Base-by-base conservation (phyloP, 208 protist species). In the Leishmania major region DNA sequence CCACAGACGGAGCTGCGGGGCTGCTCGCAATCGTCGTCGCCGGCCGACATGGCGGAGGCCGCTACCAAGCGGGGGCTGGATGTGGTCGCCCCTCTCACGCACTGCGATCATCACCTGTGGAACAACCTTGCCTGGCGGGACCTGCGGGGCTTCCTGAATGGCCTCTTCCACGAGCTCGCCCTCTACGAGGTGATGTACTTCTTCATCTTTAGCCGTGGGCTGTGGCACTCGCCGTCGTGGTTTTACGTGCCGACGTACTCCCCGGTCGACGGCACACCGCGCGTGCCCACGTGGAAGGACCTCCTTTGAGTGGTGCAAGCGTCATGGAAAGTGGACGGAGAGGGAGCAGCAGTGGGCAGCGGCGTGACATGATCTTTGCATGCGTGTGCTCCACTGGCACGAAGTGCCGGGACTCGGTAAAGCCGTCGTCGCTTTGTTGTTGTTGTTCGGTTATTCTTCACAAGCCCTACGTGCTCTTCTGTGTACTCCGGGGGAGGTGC, bases 141-240 rank as follows among this genome's bases (percentile, higher is more conserved):
- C 43, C 3, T 82, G 8, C 88, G 90, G 19, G 95, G 95, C 5
- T 79, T 92, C 59, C 45, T 90, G 37, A 96, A 98, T 31, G 93
- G 83, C 17, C 72, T 85, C 51, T 96, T 91, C 79, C 90, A 91
- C 55, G 90, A 97, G 84, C 82, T 78, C 0, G 81, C 85, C 53
- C 22, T 92, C 49, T 97, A 97, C 81, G 95, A 98, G 75, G 40
- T 95, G 0, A 91, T 95, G 92, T 94, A 96, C 89, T 96, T 93
- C 69, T 96, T 95, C 67, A 47, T 94, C 57, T 96, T 97, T 74
- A 89, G 78, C 64, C 87, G 92, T 17, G 92, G 88, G n/a, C 62
- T 88, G 19, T 98, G 95, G 94, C 88, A 96, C 81, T 89, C 93
- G 70, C 89, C 92, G 45, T 87, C 74, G 31, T 96, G 93, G 90